These are phyloP conservation scores for Talaromyces marneffei DNA, from an alignment of 2,329 filamentous ascomycete species.

Conservation along the genomic window DNA sequence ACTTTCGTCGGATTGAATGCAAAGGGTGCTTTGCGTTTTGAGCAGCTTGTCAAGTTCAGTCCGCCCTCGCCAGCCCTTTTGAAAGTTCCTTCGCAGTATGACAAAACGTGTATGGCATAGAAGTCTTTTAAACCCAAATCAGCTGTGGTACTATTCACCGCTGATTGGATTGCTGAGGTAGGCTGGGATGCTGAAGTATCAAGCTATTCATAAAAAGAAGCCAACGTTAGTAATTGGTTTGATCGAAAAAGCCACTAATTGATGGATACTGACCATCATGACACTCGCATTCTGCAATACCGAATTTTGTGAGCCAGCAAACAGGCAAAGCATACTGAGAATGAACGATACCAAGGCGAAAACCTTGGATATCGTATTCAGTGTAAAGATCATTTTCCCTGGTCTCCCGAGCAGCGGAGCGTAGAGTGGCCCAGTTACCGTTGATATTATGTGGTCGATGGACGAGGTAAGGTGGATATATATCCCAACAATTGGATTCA, in stretches of 20 bases:
- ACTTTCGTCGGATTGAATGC: constrained; percentile 51
- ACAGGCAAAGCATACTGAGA: constrained; percentile 55
- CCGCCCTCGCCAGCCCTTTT: constrained; percentile 33
- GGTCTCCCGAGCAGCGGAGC: neutral
- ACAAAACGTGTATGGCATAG: constrained; percentile 56
- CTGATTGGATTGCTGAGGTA: constrained; percentile 24
- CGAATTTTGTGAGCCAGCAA: constrained; percentile 52
- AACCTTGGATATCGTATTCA: constrained; percentile 43
- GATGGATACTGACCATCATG: constrained; percentile 44
- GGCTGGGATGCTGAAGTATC: constrained; percentile 53
- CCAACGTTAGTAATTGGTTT: constrained; percentile 7
- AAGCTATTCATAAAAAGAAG: constrained; percentile 34
- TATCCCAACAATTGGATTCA: neutral
- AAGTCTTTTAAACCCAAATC: constrained; percentile 54
- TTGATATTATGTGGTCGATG: neutral
- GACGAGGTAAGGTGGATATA: neutral
- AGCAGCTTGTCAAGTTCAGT: constrained; percentile 52
- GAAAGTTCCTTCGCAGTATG: constrained; percentile 51
- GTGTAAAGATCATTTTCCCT: constrained; percentile 10
- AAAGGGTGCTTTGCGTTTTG: constrained; percentile 49
- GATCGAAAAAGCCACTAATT: neutral
- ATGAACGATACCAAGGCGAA: constrained; percentile 52
- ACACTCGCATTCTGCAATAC: constrained; percentile 55
- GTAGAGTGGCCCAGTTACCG: neutral
- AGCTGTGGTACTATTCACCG: constrained; percentile 35